These are phyloP conservation scores for Globisporangium spiculum DNA, from an alignment of 352 stramenopile genomes.

Conservation along the genomic window DNA sequence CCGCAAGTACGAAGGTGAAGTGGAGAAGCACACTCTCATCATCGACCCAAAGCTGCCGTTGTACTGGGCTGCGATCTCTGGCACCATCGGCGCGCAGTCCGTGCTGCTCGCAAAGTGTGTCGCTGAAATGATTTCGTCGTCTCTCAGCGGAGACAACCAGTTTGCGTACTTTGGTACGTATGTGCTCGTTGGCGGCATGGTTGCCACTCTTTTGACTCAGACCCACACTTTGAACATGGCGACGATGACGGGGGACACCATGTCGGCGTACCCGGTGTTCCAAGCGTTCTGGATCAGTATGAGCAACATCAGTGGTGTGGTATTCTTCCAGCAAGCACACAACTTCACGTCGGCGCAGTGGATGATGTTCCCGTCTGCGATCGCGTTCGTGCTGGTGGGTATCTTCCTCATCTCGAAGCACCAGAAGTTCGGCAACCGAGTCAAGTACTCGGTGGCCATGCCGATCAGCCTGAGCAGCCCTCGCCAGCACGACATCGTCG, in stretches of 20 bases:
- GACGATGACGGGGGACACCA: constrained; percentile 83
- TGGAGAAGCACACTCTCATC: constrained; percentile 84
- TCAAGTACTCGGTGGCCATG: constrained; percentile 89
- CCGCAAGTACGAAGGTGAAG: constrained; percentile 57
- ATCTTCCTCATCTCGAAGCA: constrained; percentile 86
- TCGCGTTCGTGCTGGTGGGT: constrained; percentile 66
- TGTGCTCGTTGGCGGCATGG: constrained; percentile 72
- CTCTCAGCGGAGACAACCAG: constrained; percentile 81
- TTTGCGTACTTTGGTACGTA: constrained; percentile 86
- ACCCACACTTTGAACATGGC: constrained; percentile 85
- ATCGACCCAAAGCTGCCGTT: constrained; percentile 84
- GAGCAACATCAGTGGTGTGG: constrained; percentile 85
- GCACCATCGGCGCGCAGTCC: constrained; percentile 77
- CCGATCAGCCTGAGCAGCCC: constrained; percentile 83
- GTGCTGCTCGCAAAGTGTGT: constrained; percentile 86
- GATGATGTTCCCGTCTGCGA: constrained; percentile 77
- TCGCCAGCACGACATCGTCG: constrained; percentile 84
- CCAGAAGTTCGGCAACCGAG: constrained; percentile 85
- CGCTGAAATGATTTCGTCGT: constrained; percentile 81
- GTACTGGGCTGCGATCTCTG: constrained; percentile 86
- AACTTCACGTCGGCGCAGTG: constrained; percentile 80
- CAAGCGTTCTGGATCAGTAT: constrained; percentile 88
- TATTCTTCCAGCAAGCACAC: constrained; percentile 87
- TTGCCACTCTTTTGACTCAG: constrained; percentile 72
- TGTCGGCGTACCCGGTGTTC: constrained; percentile 85